Conservation (phyloP, 2,329 filamentous ascomycete species). For the Alternaria tenuissima region DNA sequence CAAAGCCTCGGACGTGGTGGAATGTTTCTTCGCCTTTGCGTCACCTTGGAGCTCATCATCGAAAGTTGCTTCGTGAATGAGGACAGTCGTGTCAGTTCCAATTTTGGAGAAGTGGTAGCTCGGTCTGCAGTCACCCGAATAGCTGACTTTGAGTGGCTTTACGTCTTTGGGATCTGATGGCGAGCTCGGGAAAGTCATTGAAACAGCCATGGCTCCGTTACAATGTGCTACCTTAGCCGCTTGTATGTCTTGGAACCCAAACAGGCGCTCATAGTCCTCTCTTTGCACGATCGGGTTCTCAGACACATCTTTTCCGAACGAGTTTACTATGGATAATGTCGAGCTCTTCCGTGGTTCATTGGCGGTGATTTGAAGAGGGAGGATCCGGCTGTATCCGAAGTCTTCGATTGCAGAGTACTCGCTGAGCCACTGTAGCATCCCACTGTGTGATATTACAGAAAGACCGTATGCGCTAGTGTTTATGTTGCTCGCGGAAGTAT, state of each 20-base stretch:
- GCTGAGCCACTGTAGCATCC: conserved; percentile 77
- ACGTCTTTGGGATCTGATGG: conserved; percentile 20
- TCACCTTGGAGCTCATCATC: conserved; percentile 83
- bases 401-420: conserved; percentile 84
- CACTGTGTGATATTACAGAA: conserved; percentile 70
- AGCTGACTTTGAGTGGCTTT: conserved; percentile 81
- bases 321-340: conserved; percentile 39
- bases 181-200: conserved; percentile 74
- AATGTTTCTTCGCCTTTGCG: conserved; percentile 87
- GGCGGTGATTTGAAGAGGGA: conserved; percentile 58
- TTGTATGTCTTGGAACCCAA: conserved; percentile 72
- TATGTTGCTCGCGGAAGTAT: conserved; percentile 42
- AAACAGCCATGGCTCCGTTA: conserved; percentile 76
- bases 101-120: conserved; percentile 69
- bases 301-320: conserved; percentile 17
- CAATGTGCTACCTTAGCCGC: conserved; percentile 80
- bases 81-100: conserved; percentile 77
- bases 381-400: conserved; percentile 71
- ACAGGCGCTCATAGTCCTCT: conserved; percentile 55
- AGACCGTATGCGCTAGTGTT: conserved; percentile 32
- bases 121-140: conserved; percentile 93
- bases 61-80: conserved; percentile 96
- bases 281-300: conserved; percentile 18
- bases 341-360: conserved; percentile 26
- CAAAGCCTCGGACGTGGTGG: conserved; percentile 86